Percentiles rank a stretch among this genome's conserved stretches.
Conservation (phyloP, 2,329 filamentous ascomycete genomes). For the Chaetomiaceae sp. region DNA sequence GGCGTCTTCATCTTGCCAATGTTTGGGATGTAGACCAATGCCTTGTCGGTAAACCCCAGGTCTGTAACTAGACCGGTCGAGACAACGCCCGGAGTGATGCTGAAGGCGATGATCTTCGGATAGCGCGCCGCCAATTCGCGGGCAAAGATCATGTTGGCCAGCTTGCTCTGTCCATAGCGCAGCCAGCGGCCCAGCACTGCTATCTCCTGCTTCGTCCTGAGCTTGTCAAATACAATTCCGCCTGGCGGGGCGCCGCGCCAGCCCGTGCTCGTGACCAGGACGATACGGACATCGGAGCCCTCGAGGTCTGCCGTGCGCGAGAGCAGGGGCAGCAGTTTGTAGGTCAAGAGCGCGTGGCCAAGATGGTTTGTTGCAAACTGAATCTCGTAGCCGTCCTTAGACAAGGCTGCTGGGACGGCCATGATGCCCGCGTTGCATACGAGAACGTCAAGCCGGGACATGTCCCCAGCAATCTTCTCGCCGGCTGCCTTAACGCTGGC, state of each 20-base stretch:
- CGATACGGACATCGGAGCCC: constrained; percentile 22
- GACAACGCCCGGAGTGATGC: constrained; percentile 27
- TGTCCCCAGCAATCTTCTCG: constrained; percentile 29
- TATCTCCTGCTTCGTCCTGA: constrained; percentile 10
- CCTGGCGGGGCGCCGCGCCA: constrained; percentile 10
- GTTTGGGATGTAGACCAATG: constrained; percentile 1
- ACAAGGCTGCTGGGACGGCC: constrained; percentile 31
- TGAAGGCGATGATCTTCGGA: constrained; percentile 26
- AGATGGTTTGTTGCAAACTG: constrained; percentile 45
- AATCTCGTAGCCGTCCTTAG: constrained; percentile 42
- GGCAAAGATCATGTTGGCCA: constrained; percentile 32
- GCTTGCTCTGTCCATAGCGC: constrained; percentile 34
- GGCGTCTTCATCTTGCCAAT: constrained; percentile 1
- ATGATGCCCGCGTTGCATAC: constrained; percentile 44
- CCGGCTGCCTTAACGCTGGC: constrained; percentile 39
- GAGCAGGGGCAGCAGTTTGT: constrained; percentile 29
- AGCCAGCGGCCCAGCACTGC: constrained; percentile 14
- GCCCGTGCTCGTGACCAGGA: constrained; percentile 17
- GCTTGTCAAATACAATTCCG: constrained; percentile 15
- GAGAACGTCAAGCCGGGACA: constrained; percentile 37
- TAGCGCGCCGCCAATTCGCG: constrained; percentile 29
- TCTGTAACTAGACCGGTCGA: constrained; percentile 22
- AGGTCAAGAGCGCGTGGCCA: constrained; percentile 39
- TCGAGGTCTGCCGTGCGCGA: constrained; percentile 13
- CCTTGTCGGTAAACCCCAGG: constrained; percentile 20